These are phyloP conservation scores for Nephelium lappaceum DNA, from an alignment of 345 rosid species.

Conservation along the genomic window DNA sequence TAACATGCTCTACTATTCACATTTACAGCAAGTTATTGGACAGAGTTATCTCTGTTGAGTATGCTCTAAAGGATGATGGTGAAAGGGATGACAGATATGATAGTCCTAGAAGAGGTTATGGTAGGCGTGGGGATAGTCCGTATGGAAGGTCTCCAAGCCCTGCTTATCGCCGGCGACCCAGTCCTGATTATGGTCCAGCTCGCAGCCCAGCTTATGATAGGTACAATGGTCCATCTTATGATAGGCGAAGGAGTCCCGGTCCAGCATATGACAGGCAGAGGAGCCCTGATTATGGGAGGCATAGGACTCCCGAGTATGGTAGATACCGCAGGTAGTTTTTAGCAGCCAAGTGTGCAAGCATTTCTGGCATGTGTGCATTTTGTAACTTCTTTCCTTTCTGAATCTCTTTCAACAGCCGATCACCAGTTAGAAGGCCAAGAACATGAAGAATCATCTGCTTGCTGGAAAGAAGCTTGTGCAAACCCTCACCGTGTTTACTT, in stretches of 20 bases:
- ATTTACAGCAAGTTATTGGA: slow-evolving; percentile 72
- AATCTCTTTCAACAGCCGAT: slow-evolving; percentile 46
- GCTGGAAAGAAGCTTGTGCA: slow-evolving; percentile 17
- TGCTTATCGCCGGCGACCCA: slow-evolving; percentile 58
- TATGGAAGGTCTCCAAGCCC: slow-evolving; percentile 78
- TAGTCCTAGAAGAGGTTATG: slow-evolving; percentile 68
- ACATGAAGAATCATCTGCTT: slow-evolving; percentile 28
- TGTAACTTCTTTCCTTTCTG: neutral
- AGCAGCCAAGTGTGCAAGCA: slow-evolving; percentile 19
- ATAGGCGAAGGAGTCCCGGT: slow-evolving; percentile 50
- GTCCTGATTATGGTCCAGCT: slow-evolving; percentile 79
- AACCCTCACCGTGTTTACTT: slow-evolving; percentile 4
- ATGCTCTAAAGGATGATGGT: slow-evolving; percentile 79
- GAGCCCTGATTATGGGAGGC: slow-evolving; percentile 49
- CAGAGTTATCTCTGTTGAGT: slow-evolving; percentile 84
- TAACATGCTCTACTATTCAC: neutral
- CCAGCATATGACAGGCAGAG: slow-evolving; percentile 53
- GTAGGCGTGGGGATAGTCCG: slow-evolving; percentile 41
- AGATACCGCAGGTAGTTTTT: slow-evolving; percentile 66
- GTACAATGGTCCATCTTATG: slow-evolving; percentile 64
- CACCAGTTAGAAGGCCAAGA: slow-evolving; percentile 66
- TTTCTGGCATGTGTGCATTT: neutral
- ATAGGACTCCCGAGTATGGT: slow-evolving; percentile 51
- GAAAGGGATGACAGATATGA: slow-evolving; percentile 63
- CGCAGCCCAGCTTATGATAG: slow-evolving; percentile 74